Base-by-base conservation (phyloP, 1,284 basidiomycete species). In the Ceratobasidium sp. region DNA sequence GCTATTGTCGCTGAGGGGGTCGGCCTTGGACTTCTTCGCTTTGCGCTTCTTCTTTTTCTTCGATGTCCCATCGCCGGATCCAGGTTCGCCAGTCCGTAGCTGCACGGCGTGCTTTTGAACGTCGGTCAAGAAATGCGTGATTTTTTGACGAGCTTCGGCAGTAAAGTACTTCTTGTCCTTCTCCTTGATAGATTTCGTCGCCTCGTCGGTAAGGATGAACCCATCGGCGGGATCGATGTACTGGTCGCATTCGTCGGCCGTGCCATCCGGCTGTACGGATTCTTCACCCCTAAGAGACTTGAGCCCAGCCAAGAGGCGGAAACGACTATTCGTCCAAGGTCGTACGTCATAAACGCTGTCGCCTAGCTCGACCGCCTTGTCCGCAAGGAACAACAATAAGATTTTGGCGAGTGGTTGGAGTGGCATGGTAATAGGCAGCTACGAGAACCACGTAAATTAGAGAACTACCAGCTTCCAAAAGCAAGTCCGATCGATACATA, bases 391-490 rank as follows among this genome's bases (percentile, higher is more conserved):
- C 26, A 51, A 13, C 13, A 53, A 37, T 10, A 47, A 47, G 8
- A 49, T 33, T 5, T 35, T 26, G 31, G 45, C 65, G 8, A 35
- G 37, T 20, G 42, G 45, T 20, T 7, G n/a, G 6, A 35, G 31
- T 28, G 65, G 63, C 63, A 65, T 65, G 42, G 20, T n/a, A 49
- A 49, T n/a, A n/a, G n/a, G n/a, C n/a, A n/a, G n/a, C n/a, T n/a
- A n/a, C n/a, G n/a, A n/a, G n/a, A n/a, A n/a, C n/a, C n/a, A n/a
- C n/a, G n/a, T n/a, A n/a, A n/a, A n/a, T n/a, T n/a, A n/a, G n/a
- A n/a, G n/a, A n/a, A n/a, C n/a, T n/a, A n/a, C n/a, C n/a, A n/a
- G n/a, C n/a, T n/a, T n/a, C n/a, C n/a, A n/a, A n/a, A n/a, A n/a
- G n/a, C n/a, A n/a, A n/a, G n/a, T n/a, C n/a, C n/a, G n/a, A n/a